A percentile compares a stretch with the other conserved stretches of the same genome.
Evolutionary conservation across 2,329 filamentous ascomycete species (phyloP).

Genomic region (Dendrostoma leiphaemia): DNA sequence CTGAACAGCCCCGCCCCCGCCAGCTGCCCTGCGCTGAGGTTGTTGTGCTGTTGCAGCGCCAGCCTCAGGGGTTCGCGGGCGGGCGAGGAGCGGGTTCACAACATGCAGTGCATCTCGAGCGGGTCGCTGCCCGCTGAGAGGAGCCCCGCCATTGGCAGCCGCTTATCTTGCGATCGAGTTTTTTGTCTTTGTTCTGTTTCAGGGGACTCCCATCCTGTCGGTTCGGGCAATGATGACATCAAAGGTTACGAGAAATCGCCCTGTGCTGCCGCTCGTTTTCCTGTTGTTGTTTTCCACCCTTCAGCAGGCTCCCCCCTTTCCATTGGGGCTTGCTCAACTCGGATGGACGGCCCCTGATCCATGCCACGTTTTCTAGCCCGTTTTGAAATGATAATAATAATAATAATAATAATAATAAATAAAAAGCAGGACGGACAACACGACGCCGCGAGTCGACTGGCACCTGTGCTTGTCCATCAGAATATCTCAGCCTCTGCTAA

Average conservation of each 20-base stretch:
- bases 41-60: not conserved
- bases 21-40: not conserved
- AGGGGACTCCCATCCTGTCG: not conserved
- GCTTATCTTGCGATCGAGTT: conserved; percentile 2
- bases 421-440: not conserved
- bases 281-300: not conserved
- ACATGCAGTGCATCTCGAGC: not conserved
- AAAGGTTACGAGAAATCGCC: not conserved
- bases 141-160: conserved; percentile 5
- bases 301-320: too few species aligned
- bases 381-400: not conserved
- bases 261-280: not conserved
- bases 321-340: too few species aligned
- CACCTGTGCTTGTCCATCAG: not conserved
- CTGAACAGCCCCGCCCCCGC: not conserved
- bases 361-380: not conserved
- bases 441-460: not conserved
- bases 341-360: not conserved
- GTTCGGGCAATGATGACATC: conserved; percentile 7
- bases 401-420: not conserved
- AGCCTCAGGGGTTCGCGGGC: conserved; percentile 7
- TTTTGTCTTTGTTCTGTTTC: not conserved
- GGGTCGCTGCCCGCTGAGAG: conserved; percentile 1
- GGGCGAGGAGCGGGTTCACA: not conserved
- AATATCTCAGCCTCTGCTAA: not conserved